Evolutionary conservation across 257 asterid genomes (phyloP).

Genomic region (Penstemon newberryi): DNA sequence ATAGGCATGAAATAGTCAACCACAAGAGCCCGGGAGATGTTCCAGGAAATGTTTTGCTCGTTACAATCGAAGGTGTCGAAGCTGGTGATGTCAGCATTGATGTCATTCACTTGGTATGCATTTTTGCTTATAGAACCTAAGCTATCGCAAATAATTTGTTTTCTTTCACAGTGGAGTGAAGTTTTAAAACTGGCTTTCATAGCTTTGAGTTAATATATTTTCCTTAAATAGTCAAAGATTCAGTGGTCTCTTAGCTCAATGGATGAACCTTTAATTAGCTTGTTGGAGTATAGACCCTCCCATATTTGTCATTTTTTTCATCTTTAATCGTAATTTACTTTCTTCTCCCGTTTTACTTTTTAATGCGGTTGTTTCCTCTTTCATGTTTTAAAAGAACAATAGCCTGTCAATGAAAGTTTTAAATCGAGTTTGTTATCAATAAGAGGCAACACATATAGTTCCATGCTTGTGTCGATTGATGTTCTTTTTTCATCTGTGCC

Average conservation of each 20-base stretch:
- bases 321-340: not conserved
- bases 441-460: conserved; percentile 16
- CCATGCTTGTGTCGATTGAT: conserved; percentile 3
- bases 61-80: conserved; percentile 81
- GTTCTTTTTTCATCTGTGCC: conserved; percentile 21
- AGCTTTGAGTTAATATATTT: conserved; percentile 6
- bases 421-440: conserved; percentile 1
- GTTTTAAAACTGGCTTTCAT: not conserved
- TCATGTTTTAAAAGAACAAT: not conserved
- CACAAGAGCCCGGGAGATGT: conserved; percentile 81
- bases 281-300: not conserved
- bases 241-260: not conserved
- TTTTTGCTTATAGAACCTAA: not conserved
- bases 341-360: not conserved
- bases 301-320: not conserved
- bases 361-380: not conserved
- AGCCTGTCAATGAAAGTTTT: conserved; percentile 2
- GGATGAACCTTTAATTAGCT: conserved; percentile 6
- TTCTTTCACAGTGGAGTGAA: conserved; percentile 1
- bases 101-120: conserved; percentile 78
- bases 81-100: conserved; percentile 88
- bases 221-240: conserved; percentile 2
- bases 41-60: conserved; percentile 84
- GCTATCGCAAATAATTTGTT: conserved; percentile 3
- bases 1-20: conserved; percentile 82